Evolutionary conservation across 768 basidiomycete genomes (phyloP).

Genomic region (Leccinellum albellum): DNA sequence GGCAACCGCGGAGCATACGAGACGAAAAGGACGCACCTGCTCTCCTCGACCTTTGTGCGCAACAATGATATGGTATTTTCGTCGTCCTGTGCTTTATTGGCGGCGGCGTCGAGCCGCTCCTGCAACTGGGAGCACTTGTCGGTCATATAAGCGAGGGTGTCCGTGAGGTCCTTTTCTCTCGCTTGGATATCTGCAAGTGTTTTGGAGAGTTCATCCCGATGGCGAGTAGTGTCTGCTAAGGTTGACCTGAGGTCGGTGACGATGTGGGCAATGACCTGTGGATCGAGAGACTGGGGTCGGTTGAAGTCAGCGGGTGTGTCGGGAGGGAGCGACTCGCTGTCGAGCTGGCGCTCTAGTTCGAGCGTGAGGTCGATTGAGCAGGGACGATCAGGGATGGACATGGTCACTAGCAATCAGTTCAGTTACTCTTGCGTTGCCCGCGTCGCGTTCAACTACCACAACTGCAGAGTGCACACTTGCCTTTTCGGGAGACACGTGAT

Average conservation of each 20-base stretch:
- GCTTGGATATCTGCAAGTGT: constrained; percentile 47
- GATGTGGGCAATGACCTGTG: constrained; percentile 72
- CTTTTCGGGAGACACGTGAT: constrained; percentile 16
- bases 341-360: constrained; percentile 74
- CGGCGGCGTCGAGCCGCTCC: constrained; percentile 50
- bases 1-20: neutral
- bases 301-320: constrained; percentile 36
- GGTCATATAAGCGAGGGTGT: constrained; percentile 59
- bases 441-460: constrained; percentile 15
- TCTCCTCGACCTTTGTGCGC: constrained; percentile 83
- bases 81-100: constrained; percentile 59
- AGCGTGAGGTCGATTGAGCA: constrained; percentile 74
- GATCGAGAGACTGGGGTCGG: constrained; percentile 59
- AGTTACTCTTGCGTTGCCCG: neutral
- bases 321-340: constrained; percentile 56
- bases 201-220: constrained; percentile 64
- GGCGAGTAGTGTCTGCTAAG: constrained; percentile 58
- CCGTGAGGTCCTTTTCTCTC: constrained; percentile 58
- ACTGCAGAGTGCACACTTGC: neutral
- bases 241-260: constrained; percentile 69
- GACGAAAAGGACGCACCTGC: constrained; percentile 49
- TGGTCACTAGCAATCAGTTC: constrained; percentile 31
- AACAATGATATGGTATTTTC: constrained; percentile 74
- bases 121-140: constrained; percentile 61
- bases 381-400: constrained; percentile 32